These are phyloP conservation scores for Acanthamoeba lenticulata DNA, from an alignment of 208 protist genomes.

Conservation along the genomic window DNA sequence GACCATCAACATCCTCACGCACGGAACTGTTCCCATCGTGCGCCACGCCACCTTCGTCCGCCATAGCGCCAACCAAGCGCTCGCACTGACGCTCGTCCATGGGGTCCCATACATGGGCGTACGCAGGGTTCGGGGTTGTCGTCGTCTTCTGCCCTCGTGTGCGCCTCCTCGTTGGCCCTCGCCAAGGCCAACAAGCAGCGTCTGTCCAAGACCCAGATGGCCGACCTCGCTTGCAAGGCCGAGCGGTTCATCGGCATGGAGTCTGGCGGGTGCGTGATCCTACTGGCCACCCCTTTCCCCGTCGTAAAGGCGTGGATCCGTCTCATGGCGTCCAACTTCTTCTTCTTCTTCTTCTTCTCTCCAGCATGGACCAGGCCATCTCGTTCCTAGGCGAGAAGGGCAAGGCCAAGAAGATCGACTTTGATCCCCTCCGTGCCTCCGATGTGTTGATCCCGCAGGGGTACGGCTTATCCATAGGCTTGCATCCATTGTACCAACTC, in stretches of 20 bases:
- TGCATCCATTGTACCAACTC: background rate
- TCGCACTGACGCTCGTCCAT: background rate
- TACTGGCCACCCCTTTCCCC: too few species aligned
- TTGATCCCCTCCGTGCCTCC: conserved; percentile 70
- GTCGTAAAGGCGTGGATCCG: too few species aligned
- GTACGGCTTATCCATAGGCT: background rate
- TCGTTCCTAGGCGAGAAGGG: conserved; percentile 71
- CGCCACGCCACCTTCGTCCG: background rate
- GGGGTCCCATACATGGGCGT: background rate
- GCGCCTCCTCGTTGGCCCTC: conserved; percentile 70
- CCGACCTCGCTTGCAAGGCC: conserved; percentile 51
- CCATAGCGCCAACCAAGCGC: background rate
- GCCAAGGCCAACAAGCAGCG: conserved; percentile 60
- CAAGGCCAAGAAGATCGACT: conserved; percentile 76
- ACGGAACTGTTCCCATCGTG: conserved; percentile 64
- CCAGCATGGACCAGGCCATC: conserved; percentile 82
- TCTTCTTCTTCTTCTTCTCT: background rate
- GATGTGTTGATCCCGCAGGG: conserved; percentile 67
- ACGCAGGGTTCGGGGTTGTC: conserved; percentile 73
- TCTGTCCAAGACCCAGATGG: conserved; percentile 66
- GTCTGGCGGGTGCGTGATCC: conserved; percentile 73
- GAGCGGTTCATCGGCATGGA: conserved; percentile 78
- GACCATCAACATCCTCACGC: conserved; percentile 45
- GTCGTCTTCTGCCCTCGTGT: conserved; percentile 74
- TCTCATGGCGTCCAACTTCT: too few species aligned